Evolutionary conservation across 345 rosid species (phyloP).

Genomic region (Eucalyptus paniculata): DNA sequence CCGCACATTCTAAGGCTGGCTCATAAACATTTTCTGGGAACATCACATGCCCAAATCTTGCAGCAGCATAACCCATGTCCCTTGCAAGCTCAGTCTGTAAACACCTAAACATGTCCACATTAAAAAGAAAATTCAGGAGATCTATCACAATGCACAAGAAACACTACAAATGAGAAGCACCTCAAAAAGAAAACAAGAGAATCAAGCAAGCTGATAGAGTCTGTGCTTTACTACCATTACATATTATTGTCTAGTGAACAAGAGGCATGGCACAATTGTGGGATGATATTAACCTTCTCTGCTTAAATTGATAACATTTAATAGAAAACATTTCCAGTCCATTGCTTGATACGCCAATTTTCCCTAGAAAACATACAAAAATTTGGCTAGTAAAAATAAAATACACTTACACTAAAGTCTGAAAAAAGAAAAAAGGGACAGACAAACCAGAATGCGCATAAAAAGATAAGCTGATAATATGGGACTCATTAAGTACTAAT

Average conservation of each 20-base stretch:
- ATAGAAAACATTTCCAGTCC: neutral
- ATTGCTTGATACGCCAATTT: neutral
- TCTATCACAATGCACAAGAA: neutral
- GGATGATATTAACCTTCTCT: neutral
- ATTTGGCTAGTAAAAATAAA: neutral
- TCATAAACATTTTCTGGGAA: slow-evolving; percentile 97
- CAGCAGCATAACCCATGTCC: slow-evolving; percentile 95
- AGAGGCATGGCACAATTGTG: neutral
- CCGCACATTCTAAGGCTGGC: slow-evolving; percentile 88
- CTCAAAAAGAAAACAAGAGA: neutral
- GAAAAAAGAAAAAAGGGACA: neutral
- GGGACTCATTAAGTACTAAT: neutral
- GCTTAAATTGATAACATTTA: neutral
- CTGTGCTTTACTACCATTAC: neutral
- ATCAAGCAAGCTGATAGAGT: neutral
- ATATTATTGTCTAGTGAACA: neutral
- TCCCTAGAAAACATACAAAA: neutral
- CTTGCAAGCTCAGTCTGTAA: slow-evolving; percentile 96
- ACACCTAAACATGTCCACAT: slow-evolving; percentile 55
- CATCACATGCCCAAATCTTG: slow-evolving; percentile 97
- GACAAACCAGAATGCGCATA: neutral
- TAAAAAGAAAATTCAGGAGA: slow-evolving; percentile 20
- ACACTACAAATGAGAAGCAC: neutral
- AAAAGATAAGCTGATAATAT: neutral
- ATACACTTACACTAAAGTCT: neutral